A percentile compares a stretch with the other conserved stretches of the same genome.
Conservation (phyloP, 1,284 basidiomycete species). For the Pseudozyma sp. region DNA sequence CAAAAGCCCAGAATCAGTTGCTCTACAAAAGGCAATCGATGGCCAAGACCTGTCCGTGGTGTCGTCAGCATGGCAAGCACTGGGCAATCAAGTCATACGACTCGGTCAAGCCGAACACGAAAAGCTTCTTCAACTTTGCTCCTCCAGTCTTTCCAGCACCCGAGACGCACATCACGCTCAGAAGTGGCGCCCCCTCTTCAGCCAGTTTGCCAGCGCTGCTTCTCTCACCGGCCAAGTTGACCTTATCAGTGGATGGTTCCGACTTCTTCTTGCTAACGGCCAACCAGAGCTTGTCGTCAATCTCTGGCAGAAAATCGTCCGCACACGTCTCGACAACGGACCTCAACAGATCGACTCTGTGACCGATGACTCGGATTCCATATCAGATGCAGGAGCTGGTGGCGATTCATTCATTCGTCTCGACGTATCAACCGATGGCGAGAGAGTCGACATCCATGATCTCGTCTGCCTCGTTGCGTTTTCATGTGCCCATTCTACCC, state of each 20-base stretch:
- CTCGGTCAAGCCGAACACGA: conserved; percentile 16
- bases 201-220: conserved; percentile 14
- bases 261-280: conserved; percentile 11
- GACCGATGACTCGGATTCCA: background rate
- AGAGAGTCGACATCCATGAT: conserved; percentile 39
- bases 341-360: background rate
- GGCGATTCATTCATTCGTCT: conserved; percentile 26
- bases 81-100: background rate
- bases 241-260: conserved; percentile 20
- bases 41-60: conserved; percentile 17
- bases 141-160: conserved; percentile 5
- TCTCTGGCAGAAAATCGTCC: conserved; percentile 34
- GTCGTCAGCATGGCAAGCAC: conserved; percentile 12
- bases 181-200: conserved; percentile 9
- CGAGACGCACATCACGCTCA: background rate
- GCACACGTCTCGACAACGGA: conserved; percentile 8
- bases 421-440: conserved; percentile 15
- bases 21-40: conserved; percentile 25
- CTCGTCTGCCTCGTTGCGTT: conserved; percentile 49
- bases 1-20: background rate
- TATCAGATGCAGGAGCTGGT: background rate
- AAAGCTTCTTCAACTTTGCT: conserved; percentile 27
- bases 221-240: conserved; percentile 30
- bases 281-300: conserved; percentile 16
- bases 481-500: conserved; percentile 6